Base-by-base conservation (phyloP, 257 asterid genomes). In the Solanum etuberosum region DNA sequence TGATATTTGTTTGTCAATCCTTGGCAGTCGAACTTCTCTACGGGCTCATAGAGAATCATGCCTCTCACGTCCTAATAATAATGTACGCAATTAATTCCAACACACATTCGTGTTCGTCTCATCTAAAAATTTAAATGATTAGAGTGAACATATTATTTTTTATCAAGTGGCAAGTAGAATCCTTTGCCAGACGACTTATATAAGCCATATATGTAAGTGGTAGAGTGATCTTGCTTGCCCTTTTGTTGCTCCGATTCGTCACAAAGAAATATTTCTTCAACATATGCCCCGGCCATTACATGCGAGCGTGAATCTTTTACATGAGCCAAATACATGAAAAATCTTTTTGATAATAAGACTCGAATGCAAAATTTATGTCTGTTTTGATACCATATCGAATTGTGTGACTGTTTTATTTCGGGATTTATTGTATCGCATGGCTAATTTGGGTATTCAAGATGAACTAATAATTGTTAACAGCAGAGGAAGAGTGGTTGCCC, bases 371-470 rank as follows among this genome's bases (percentile, higher is more conserved):
- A 4, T 42, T 9, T 21, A 31, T 67, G 9, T 5, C 6, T 43
- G 15, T 12, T 27, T 32, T 80, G 65, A 63, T 61, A n/a, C 10
- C 23, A 40, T 72, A 1, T 46, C 0, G 1, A 29, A 16, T 16
- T 46, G 25, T 78, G 14, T 80, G 11, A 46, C 54, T 27, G 9
- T 78, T 5, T 25, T 25, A 27, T 27, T 63, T 2, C 86, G 94
- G 99, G 97, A 91, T 8, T 43, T 95, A 84, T 86, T 92, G 14
- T 87, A 91, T 87, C 96, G 99, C 38, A 93, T 95, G 98, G 96
- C 96, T 12, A 95, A 91, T 92, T 77, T 94, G 90, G 94, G 98
- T 25, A 91, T 94, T 85, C 98, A 93, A 86, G 98, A 96, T 83
- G 98, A 96, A 51, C 15, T 94, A 89, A 93, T 94, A 89, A 93